phyloP scores from a whole-genome alignment of 2,329 filamentous ascomycete species.

The Colletotrichum aenigma region DNA sequence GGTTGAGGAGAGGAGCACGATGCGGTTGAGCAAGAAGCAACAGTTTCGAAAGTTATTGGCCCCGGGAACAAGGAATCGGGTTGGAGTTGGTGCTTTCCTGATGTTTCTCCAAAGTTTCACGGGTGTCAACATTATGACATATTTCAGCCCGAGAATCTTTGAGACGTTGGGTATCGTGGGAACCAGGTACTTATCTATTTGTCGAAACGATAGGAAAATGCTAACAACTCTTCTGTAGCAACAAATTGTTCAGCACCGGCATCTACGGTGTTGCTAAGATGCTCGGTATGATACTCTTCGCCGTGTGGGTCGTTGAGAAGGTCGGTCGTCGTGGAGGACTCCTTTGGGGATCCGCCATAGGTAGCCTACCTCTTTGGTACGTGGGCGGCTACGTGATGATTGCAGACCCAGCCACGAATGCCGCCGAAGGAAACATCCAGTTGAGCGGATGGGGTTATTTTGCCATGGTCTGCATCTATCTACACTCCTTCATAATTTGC shows the following conservation, averaged over 20 bases:
- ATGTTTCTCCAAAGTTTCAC: conserved; percentile 29
- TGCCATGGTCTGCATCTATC: conserved; percentile 46
- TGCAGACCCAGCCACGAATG: conserved; percentile 37
- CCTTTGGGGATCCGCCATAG: conserved; percentile 43
- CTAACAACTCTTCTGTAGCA: neutral
- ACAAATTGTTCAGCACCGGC: conserved; percentile 40
- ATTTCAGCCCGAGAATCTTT: conserved; percentile 30
- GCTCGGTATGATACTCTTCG: conserved; percentile 37
- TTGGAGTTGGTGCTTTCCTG: conserved; percentile 25
- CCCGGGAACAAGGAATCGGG: neutral
- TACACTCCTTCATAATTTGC: conserved; percentile 38
- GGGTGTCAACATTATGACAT: conserved; percentile 60
- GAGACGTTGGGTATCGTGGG: conserved; percentile 37
- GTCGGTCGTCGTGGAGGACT: conserved; percentile 52
- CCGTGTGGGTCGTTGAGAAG: conserved; percentile 49
- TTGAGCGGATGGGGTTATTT: conserved; percentile 42
- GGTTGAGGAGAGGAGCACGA: conserved; percentile 49
- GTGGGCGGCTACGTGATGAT: conserved; percentile 38
- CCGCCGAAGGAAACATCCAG: conserved; percentile 48
- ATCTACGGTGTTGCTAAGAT: conserved; percentile 43
- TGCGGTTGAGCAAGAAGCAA: conserved; percentile 27
- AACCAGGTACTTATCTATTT: conserved; percentile 22
- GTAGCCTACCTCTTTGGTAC: conserved; percentile 38
- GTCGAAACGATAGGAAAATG: too few species aligned
- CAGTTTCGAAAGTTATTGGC: conserved; percentile 25